Evolutionary conservation across 2,329 filamentous ascomycete species (phyloP), one percentile per base, ranked within the genome.

Genomic region (Fonsecaea monophora): DNA sequence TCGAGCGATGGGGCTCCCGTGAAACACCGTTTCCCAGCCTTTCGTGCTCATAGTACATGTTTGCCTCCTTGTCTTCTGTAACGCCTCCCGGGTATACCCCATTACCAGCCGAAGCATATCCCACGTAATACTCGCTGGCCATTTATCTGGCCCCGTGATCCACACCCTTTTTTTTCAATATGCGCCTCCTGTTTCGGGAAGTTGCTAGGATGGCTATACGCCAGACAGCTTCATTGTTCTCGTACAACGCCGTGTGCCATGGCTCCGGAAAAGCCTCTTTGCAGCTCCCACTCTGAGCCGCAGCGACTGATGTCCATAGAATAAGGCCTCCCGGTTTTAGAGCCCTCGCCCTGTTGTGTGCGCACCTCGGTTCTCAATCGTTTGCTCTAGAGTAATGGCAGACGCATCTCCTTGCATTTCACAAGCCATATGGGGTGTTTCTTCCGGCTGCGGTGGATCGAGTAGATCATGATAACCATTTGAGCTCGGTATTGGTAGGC

Each of bases 21-120:
- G 45, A 25, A 12, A 30, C 5, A 50, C 9, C 45, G 21, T 18
- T 25, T 50, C 9, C 21, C 45, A 12, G 18, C 45, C 9, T 25
- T 30, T 50, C 45, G 25, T 50, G 45, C 18, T 50, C 18, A 50
- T 50, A 30, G 45, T 50, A 50, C 45, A 50, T 25, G 12, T 50
- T 30, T 50, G 45, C 45, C 45, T 50, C 45, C 21, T 21, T 5
- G 4, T 30, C 21, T 50, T 50, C 21, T 50, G 18, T 25, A 50
- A 50, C 45, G 45, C 45, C 40, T 32, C 15, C 45, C 45, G 45
- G 45, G 45, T 50, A 50, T 50, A 50, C 45, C 45, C 45, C 18
- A 10, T 25, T 30, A 40, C 45, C 45, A 50, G 45, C 2, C 18
- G 12, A 18, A 50, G 34, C 34, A 37, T 9, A 15, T 55, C 53